Evolutionary conservation across 176 grass and related monocot species (phyloP).

Genomic region (Tuctoria greenei): DNA sequence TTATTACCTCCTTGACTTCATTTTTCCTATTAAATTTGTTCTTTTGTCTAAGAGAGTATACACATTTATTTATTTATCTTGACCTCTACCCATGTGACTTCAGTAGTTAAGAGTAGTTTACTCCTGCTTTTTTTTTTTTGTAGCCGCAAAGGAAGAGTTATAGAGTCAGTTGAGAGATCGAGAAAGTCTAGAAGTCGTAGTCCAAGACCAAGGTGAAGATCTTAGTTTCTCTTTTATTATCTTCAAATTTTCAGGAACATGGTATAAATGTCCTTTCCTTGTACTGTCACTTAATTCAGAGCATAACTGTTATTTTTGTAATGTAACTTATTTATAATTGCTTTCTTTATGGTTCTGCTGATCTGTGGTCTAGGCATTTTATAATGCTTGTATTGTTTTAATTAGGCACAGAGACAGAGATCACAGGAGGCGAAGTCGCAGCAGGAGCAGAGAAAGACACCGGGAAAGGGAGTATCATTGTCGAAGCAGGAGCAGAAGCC

Average conservation of each 20-base stretch:
- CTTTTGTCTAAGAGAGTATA: neutral
- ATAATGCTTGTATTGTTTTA: slow-evolving; percentile 19
- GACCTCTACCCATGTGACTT: neutral
- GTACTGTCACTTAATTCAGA: neutral
- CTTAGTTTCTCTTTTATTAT: neutral
- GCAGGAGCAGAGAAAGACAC: slow-evolving; percentile 56
- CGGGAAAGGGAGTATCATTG: slow-evolving; percentile 53
- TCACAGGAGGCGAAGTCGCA: slow-evolving; percentile 46
- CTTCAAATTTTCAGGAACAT: neutral
- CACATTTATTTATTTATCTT: neutral
- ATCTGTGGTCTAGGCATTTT: neutral
- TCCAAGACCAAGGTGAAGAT: slow-evolving; percentile 67
- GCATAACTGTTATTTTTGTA: neutral
- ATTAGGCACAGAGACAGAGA: slow-evolving; percentile 58
- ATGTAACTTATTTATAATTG: neutral
- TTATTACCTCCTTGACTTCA: neutral
- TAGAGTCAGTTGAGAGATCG: slow-evolving; percentile 54
- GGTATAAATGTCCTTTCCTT: no score
- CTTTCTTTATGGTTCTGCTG: neutral
- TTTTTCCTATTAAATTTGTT: neutral
- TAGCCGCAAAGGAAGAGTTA: slow-evolving; percentile 81
- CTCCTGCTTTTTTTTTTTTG: slow-evolving; percentile 10
- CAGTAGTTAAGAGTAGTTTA: neutral
- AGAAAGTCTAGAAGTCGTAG: slow-evolving; percentile 80
- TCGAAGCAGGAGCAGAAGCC: slow-evolving; percentile 18